Base-by-base conservation (phyloP, 306 rosid species). In the Fragaria nilgerrensis region DNA sequence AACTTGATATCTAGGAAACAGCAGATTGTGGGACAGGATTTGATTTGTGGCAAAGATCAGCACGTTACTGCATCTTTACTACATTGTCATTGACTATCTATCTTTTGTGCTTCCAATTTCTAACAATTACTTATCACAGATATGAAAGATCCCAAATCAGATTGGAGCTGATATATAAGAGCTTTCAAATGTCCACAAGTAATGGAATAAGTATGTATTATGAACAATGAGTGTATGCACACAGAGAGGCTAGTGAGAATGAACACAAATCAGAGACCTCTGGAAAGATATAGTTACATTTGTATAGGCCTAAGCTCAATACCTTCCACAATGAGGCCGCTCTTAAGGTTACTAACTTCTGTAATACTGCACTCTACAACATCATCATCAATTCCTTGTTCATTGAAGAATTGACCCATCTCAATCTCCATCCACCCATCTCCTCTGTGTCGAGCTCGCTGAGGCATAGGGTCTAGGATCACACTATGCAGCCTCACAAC, bases 351-450 rank as follows among this genome's bases (percentile, higher is more conserved):
- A 13, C 2, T 5, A 50, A 32, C 9, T 20, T 78, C 66, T n/a
- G 17, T 37, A 44, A 82, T 9, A 12, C 70, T 41, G 16, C 27
- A 78, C 29, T 48, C 23, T 5, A 82, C 68, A 5, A 34, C 16
- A 19, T 59, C 80, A 65, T 25, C 66, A 61, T 13, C 36, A 27
- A 56, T 78, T 64, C 79, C 82, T 11, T 34, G 11, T 34, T 53
- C 81, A 67, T 52, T 79, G 34, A 53, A 45, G 76, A 83, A 53
- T 9, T 79, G 79, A 0, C 83, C 86, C 55, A 83, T 79, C 75
- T 83, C 83, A 58, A 83, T 12, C 43, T 83, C 84, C 68, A 56
- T 65, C 86, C 82, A 82, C 1, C 77, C 78, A 20, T 78, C 83
- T 2, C 11, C n/a, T 44, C 82, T 70, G 5, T 47, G 22, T 34